A percentile compares a stretch with the other conserved stretches of the same genome.
Conservation (phyloP, 345 rosid species). For the Sisymbrium altissimum region DNA sequence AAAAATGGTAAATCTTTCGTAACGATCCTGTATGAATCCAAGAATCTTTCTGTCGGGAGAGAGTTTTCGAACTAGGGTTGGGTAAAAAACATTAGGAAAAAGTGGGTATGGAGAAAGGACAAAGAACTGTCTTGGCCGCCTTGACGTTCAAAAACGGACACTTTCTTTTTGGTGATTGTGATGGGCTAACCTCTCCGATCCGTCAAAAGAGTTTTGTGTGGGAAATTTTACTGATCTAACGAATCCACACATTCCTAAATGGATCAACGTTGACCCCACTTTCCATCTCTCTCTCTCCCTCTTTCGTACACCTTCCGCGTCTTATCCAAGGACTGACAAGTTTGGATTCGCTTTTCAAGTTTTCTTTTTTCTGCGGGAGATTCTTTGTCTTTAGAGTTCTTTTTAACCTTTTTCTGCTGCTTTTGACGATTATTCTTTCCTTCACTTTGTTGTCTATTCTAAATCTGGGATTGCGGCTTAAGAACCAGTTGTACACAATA, state of each 20-base stretch:
- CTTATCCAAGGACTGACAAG: neutral
- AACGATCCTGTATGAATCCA: neutral
- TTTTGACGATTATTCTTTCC: too few relatives aligned
- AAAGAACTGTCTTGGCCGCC: neutral
- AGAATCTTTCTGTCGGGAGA: neutral
- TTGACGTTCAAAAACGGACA: neutral
- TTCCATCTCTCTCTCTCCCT: too few relatives aligned
- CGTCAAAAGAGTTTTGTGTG: neutral
- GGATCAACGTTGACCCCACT: neutral
- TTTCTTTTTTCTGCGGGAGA: neutral
- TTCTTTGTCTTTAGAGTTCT: neutral
- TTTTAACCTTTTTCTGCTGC: neutral
- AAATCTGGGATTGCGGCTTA: neutral
- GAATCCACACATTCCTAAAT: conserved; percentile 1
- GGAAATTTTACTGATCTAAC: neutral
- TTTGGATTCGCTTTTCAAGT: neutral
- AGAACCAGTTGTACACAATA: neutral
- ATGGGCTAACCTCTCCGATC: neutral
- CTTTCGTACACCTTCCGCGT: neutral
- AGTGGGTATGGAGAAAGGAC: neutral
- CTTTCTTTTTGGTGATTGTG: neutral
- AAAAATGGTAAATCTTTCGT: neutral
- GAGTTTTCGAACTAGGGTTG: neutral
- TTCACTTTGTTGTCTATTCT: neutral
- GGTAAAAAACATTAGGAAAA: neutral